Conservation (phyloP, 768 basidiomycete species). For the Chalciporus chontae region DNA sequence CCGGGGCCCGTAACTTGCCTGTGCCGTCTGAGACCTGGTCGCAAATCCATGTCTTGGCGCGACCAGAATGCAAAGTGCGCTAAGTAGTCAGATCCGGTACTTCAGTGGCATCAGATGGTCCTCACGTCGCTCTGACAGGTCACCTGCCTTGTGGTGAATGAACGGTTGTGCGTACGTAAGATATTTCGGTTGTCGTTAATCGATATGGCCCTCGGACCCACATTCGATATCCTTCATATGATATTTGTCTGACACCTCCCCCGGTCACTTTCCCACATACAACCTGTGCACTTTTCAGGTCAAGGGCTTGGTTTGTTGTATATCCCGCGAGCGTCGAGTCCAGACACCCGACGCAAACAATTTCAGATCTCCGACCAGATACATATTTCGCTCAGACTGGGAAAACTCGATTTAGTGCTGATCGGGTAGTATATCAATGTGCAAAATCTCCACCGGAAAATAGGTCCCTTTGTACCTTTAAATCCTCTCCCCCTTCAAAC, state of each 20-base stretch:
- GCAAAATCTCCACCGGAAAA: slow-evolving; percentile 35
- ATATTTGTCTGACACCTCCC: slow-evolving; percentile 28
- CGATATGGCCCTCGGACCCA: slow-evolving; percentile 38
- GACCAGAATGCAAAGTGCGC: slow-evolving; percentile 32
- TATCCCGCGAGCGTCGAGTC: slow-evolving; percentile 37
- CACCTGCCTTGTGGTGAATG: slow-evolving; percentile 33
- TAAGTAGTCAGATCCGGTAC: slow-evolving; percentile 27
- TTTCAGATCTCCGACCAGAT: slow-evolving; percentile 38
- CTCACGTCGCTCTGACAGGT: slow-evolving; percentile 30
- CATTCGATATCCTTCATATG: slow-evolving; percentile 25
- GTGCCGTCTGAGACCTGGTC: slow-evolving; percentile 27
- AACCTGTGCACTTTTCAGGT: slow-evolving; percentile 29
- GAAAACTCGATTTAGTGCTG: slow-evolving; percentile 36
- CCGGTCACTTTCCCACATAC: slow-evolving; percentile 33
- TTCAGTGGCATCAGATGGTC: slow-evolving; percentile 22
- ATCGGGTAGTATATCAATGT: slow-evolving; percentile 41
- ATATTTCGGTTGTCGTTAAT: slow-evolving; percentile 35
- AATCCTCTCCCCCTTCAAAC: slow-evolving; percentile 25
- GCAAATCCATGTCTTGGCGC: slow-evolving; percentile 23
- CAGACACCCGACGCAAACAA: slow-evolving; percentile 32
- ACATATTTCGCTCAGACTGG: slow-evolving; percentile 32
- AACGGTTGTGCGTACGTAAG: slow-evolving; percentile 31
- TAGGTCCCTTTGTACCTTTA: slow-evolving; percentile 27
- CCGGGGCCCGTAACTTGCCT: slow-evolving; percentile 12
- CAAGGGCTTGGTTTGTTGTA: slow-evolving; percentile 32